Conservation (phyloP, 139 green algal species). For the Yamagishiella unicocca region DNA sequence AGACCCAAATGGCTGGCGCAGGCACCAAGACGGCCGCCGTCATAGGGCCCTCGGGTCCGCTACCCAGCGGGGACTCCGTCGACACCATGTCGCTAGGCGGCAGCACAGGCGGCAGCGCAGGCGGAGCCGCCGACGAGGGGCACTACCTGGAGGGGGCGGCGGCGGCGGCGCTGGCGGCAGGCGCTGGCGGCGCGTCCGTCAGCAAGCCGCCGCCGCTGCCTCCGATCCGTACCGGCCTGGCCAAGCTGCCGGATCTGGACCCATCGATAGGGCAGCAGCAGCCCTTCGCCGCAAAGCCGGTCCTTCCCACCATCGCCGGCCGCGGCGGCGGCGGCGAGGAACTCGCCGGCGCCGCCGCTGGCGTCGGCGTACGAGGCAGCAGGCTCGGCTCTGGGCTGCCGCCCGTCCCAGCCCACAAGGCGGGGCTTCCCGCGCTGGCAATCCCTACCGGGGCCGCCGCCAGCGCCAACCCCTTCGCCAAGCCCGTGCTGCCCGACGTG, state of each 20-base stretch:
- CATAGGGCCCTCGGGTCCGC: neutral
- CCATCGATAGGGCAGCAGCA: neutral
- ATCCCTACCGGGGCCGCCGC: neutral
- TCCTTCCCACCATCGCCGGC: neutral
- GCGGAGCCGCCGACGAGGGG: neutral
- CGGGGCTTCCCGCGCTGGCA: neutral
- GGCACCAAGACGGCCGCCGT: constrained; percentile 6
- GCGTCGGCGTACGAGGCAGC: neutral
- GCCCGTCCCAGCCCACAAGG: neutral
- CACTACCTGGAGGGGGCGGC: neutral
- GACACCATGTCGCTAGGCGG: neutral
- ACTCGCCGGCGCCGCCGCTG: neutral
- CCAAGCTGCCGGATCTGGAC: constrained; percentile 7
- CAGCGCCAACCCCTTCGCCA: neutral
- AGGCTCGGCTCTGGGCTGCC: neutral
- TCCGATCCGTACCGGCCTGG: neutral
- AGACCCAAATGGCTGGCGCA: too few species aligned
- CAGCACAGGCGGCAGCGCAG: neutral
- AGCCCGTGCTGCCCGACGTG: constrained; percentile 13
- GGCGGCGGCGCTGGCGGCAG: neutral
- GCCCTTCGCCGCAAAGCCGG: neutral
- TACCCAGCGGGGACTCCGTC: neutral
- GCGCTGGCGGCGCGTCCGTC: neutral
- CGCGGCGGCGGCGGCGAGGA: neutral
- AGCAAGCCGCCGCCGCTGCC: constrained; percentile 9